phyloP scores from a whole-genome alignment of 768 basidiomycete species.

The Fistulinella prunicolor region DNA sequence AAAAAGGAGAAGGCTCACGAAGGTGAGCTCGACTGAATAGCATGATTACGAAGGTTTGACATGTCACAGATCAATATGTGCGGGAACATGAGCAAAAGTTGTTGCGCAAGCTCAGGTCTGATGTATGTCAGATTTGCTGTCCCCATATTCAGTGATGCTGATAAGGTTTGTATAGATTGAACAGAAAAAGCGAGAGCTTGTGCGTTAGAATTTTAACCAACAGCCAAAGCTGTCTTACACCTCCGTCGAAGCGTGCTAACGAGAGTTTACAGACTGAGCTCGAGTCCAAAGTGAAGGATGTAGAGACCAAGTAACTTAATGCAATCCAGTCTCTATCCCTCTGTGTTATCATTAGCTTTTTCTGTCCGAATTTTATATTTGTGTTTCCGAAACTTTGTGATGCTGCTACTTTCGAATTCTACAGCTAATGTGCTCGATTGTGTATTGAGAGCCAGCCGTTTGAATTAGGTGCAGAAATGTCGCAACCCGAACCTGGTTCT shows the following conservation, averaged over 20 bases:
- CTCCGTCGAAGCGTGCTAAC: conserved; percentile 12
- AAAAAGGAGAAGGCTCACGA: conserved; percentile 76
- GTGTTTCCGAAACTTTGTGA: not conserved
- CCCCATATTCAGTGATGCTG: not conserved
- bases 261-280: conserved; percentile 25
- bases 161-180: conserved; percentile 22
- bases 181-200: conserved; percentile 31
- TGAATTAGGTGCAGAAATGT: conserved; percentile 9
- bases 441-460: too few species aligned
- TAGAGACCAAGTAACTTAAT: conserved; percentile 21
- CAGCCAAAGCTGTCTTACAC: conserved; percentile 14
- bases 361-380: not conserved
- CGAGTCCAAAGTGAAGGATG: conserved; percentile 27
- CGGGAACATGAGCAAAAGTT: conserved; percentile 56
- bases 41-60: not conserved
- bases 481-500: conserved; percentile 9
- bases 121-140: conserved; percentile 38
- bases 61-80: conserved; percentile 56
- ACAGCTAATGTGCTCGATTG: too few species aligned
- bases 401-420: too few species aligned
- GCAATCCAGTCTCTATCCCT: not conserved
- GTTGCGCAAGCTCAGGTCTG: conserved; percentile 53
- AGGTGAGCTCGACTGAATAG: conserved; percentile 32
- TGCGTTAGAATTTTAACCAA: conserved; percentile 20
- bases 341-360: conserved; percentile 7